These are phyloP conservation scores for Lasiosphaeria ovina DNA, from an alignment of 495 filamentous ascomycete genomes.

Conservation along the genomic window DNA sequence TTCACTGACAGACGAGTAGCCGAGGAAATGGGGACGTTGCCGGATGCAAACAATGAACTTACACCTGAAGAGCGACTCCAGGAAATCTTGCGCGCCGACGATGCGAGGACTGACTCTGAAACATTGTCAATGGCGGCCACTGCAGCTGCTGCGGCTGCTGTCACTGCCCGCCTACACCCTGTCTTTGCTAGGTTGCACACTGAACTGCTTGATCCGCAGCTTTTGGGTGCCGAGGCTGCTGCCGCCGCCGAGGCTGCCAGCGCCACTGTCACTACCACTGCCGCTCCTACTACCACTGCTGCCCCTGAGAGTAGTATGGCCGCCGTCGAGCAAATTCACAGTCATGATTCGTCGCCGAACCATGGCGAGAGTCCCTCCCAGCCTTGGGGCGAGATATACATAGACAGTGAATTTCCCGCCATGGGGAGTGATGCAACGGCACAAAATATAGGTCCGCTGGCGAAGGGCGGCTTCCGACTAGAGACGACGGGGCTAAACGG, in stretches of 20 bases:
- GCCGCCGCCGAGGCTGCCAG: constrained; percentile 29
- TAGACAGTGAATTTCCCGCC: constrained; percentile 39
- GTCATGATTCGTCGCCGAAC: constrained; percentile 14
- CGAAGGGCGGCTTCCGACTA: constrained; percentile 44
- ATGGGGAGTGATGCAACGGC: constrained; percentile 14
- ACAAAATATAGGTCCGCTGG: constrained; percentile 24
- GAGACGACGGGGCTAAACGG: constrained; percentile 35
- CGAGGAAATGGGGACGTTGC: constrained; percentile 11
- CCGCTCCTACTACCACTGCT: constrained; percentile 13
- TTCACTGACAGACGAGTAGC: not conserved
- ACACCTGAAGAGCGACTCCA: constrained; percentile 40
- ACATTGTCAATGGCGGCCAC: constrained; percentile 47
- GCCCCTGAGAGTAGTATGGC: constrained; percentile 21
- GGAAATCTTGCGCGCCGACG: constrained; percentile 29
- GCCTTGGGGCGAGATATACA: constrained; percentile 46
- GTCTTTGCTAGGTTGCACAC: constrained; percentile 1
- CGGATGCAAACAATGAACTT: constrained; percentile 21
- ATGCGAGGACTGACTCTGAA: constrained; percentile 28
- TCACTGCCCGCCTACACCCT: constrained; percentile 46
- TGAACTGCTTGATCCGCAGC: constrained; percentile 47
- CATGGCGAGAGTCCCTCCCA: constrained; percentile 22
- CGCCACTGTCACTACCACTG: constrained; percentile 22
- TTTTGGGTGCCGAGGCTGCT: constrained; percentile 37
- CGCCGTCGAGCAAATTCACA: constrained; percentile 14
- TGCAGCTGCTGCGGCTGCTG: constrained; percentile 46